Conservation (phyloP, 306 rosid species). For the Arachis hypogaea region DNA sequence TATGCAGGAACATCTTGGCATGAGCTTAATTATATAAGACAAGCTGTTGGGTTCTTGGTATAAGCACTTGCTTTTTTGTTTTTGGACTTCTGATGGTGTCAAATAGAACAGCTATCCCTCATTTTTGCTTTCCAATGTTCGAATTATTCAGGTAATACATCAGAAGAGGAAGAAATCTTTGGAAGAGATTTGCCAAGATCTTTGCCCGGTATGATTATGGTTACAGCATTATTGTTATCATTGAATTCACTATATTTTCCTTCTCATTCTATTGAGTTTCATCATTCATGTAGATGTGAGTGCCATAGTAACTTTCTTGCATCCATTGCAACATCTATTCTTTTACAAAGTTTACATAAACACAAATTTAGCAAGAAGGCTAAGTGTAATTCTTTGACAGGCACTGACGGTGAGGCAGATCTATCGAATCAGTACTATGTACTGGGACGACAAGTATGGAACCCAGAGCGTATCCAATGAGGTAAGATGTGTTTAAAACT, state of each 20-base stretch:
- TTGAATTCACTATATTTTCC: constrained; percentile 17
- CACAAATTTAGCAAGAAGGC: constrained; percentile 25
- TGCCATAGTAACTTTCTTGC: neutral
- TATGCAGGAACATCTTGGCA: constrained; percentile 99
- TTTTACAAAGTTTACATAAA: constrained; percentile 17
- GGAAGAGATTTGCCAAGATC: constrained; percentile 89
- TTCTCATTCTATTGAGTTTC: neutral
- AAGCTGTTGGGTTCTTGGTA: constrained; percentile 99
- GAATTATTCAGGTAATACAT: constrained; percentile 78
- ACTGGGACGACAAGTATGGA: constrained; percentile 99
- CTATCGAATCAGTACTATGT: constrained; percentile 97
- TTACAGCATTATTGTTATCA: neutral
- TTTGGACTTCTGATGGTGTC: constrained; percentile 1
- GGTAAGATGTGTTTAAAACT: constrained; percentile 66
- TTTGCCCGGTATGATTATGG: constrained; percentile 78
- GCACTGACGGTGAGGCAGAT: constrained; percentile 95
- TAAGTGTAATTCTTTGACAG: constrained; percentile 49
- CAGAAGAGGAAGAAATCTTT: constrained; percentile 94
- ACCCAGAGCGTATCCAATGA: constrained; percentile 97
- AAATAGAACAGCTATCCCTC: constrained; percentile 22
- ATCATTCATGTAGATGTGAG: no score
- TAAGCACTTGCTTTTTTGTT: constrained; percentile 31
- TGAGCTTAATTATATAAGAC: constrained; percentile 90
- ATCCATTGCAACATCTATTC: constrained; percentile 4
- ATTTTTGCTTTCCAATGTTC: constrained; percentile 38